Base-by-base conservation (phyloP, 805 yeast genomes). In the Metschnikowia sp. region DNA sequence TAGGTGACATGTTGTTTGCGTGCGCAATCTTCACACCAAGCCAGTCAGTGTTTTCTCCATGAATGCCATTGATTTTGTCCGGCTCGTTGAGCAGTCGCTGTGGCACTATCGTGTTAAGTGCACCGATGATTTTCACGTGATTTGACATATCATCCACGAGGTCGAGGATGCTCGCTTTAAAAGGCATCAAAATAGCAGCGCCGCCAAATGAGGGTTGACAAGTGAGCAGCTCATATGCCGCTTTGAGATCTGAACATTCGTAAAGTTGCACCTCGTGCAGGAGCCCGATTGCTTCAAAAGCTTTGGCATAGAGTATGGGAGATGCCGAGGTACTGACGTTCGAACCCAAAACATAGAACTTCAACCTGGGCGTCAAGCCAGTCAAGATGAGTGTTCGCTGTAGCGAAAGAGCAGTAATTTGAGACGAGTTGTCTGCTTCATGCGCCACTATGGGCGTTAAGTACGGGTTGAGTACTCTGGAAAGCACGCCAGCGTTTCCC, bases 31-130 rank as follows among this genome's bases (percentile, higher is more conserved):
- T 40, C 13, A 56, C 44, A 22, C 53, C 58, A 18, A 53, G 39
- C 58, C 60, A 56, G 43, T 54, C 58, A 28, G 57, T 54, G 44
- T 56, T 56, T 32, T 54, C 55, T 8, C 58, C 60, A n/a, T 49
- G 34, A 8, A 45, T 45, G 10, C 43, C 19, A 10, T 45, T 19
- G 6, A 55, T 36, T 29, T 51, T 42, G 36, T 50, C 34, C 28
- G 56, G 57, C 28, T 51, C 43, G 8, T 42, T 39, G 10, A 28
- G 19, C 18, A 40, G 30, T 31, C 57, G 42, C 13, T 49, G 48
- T 4, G 57, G 49, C 15, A 54, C 26, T 3, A 56, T 44, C 28
- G 39, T 36, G 10, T 36, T 36, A 12, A 54, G 36, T 7, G 53
- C 53, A 7, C 59, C 59, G 26, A 56, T 56, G 15, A 38, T 40